Evolutionary conservation across 75 land plant genomes (phyloP), one percentile per base, ranked within the genome.

Genomic region (Larix kaempferi): DNA sequence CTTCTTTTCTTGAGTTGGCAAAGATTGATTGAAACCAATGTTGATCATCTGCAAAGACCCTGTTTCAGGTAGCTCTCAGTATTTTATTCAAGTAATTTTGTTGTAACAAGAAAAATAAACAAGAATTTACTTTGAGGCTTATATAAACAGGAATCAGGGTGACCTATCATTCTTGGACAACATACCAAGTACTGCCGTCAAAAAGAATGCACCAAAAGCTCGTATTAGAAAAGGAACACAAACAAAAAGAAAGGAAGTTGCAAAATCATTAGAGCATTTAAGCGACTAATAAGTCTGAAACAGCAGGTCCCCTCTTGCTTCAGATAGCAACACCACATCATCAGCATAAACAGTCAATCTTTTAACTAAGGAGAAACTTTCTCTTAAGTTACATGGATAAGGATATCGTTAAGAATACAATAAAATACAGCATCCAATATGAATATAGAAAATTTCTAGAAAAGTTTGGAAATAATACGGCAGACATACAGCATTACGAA

Each of bases 21-120:
- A 95, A 95, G 7, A 95, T 95, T 14, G 90, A 87, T 8, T 94
- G 83, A 65, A 95, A 95, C 98, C 98, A 95, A 62, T 89, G 92
- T 57, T 95, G 90, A 57, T 93, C 98, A 39, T 95, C 98, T n/a
- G 82, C 90, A 78, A 85, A 93, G 62, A 95, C 98, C 88, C 98
- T 95, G 81, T 7, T 21, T 17, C 33, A 80, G 33, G 23, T 5
- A 39, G 21, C 39, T 37, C 41, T 37, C 22, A 69, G 23, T 29
- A 21, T 69, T 21, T 41, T 2, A 21, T 69, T 21, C 37, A 69
- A 69, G 25, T 21, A 69, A 35, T 21, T 41, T 5, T 33, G 21
- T 41, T 25, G 27, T 37, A 52, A 26, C 27, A 73, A 33, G 4
- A 52, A 73, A 54, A 73, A 26, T 49, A 26, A 73, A 73, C 29